These are phyloP conservation scores for Zizania latifolia DNA, from an alignment of 176 grass and related monocot genomes.

Conservation along the genomic window DNA sequence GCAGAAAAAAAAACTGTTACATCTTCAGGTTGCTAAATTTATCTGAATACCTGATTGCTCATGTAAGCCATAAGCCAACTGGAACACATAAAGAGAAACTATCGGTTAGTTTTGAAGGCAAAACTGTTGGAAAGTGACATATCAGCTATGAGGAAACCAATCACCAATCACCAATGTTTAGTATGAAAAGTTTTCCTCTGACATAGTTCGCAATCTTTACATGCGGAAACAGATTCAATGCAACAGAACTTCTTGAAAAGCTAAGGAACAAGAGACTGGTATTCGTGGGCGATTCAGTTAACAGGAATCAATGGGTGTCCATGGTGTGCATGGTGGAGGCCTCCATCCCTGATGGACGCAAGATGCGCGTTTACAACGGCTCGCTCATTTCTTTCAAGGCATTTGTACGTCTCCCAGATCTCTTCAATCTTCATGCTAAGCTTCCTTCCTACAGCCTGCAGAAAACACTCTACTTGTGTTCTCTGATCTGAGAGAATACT, in stretches of 20 bases:
- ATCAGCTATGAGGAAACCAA: neutral
- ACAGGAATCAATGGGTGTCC: conserved; percentile 94
- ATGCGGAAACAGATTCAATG: conserved; percentile 56
- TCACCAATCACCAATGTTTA: too few relatives aligned
- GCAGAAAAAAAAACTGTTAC: neutral
- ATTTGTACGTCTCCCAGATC: conserved; percentile 32
- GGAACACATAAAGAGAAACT: neutral
- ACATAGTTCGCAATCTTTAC: neutral
- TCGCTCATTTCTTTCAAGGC: conserved; percentile 78
- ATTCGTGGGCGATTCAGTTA: conserved; percentile 86
- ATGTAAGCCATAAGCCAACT: neutral
- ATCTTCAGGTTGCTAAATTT: neutral
- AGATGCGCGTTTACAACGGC: conserved; percentile 45
- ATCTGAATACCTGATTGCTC: neutral
- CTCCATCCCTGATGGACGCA: conserved; percentile 37
- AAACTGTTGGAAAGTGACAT: neutral
- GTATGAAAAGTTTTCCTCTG: neutral
- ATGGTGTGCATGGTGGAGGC: conserved; percentile 92
- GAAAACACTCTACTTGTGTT: neutral
- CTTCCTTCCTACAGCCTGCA: neutral
- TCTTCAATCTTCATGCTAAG: too few relatives aligned
- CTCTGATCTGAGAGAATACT: too few relatives aligned
- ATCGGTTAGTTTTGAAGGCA: neutral
- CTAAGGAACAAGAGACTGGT: conserved; percentile 75
- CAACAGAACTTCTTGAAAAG: conserved; percentile 48